Conservation (phyloP, 2,329 filamentous ascomycete species). For the Colletotrichum gloeosporioides region DNA sequence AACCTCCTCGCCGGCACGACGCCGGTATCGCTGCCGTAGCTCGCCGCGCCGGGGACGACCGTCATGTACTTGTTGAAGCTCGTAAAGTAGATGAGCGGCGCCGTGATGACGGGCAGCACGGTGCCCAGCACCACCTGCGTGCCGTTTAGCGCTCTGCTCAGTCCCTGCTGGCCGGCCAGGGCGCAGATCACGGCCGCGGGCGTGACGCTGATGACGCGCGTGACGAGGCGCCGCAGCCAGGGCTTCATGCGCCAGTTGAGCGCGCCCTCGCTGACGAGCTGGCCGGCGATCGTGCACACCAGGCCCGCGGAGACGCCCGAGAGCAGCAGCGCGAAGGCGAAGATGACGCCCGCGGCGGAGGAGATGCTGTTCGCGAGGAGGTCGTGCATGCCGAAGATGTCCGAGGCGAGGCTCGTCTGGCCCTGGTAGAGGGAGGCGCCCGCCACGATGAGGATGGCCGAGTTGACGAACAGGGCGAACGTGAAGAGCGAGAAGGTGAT, state of each 20-base stretch:
- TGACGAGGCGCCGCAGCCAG: slow-evolving; percentile 80
- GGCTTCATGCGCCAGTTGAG: slow-evolving; percentile 76
- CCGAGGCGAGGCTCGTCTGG: slow-evolving; percentile 66
- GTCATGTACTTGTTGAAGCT: slow-evolving; percentile 78
- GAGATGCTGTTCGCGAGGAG: slow-evolving; percentile 74
- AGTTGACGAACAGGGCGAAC: slow-evolving; percentile 86
- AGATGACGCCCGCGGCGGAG: slow-evolving; percentile 80
- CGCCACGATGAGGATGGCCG: slow-evolving; percentile 84
- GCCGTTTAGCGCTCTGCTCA: slow-evolving; percentile 75
- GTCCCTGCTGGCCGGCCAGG: slow-evolving; percentile 72
- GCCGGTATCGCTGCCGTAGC: slow-evolving; percentile 5
- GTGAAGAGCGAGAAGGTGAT: slow-evolving; percentile 76
- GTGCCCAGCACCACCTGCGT: slow-evolving; percentile 81
- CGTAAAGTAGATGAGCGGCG: slow-evolving; percentile 86
- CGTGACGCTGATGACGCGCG: slow-evolving; percentile 79
- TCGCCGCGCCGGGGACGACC: slow-evolving; percentile 14
- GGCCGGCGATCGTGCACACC: slow-evolving; percentile 86
- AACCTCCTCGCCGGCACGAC: slow-evolving; percentile 23
- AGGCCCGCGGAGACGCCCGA: slow-evolving; percentile 84
- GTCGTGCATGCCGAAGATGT: slow-evolving; percentile 83
- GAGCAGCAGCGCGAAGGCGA: slow-evolving; percentile 80
- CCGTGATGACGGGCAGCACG: slow-evolving; percentile 80
- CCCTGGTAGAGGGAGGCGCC: slow-evolving; percentile 76
- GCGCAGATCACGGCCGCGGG: slow-evolving; percentile 84
- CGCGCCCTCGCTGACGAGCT: slow-evolving; percentile 88